Evolutionary conservation across 169 alveolate genomes (phyloP).

Genomic region (Babesia caballi): DNA sequence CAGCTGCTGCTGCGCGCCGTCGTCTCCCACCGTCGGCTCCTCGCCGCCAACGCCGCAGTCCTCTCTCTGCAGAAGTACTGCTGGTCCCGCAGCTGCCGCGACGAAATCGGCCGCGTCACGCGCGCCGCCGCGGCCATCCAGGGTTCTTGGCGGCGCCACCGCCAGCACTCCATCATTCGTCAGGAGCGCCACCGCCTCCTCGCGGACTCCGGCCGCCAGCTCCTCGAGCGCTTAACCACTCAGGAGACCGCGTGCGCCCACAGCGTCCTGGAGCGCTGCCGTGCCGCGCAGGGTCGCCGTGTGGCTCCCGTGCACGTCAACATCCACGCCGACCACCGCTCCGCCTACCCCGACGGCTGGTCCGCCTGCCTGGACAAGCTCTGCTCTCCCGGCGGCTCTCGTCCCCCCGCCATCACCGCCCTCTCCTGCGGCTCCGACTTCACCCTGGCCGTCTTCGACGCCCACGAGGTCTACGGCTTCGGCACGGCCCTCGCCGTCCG

Average conservation of each 20-base stretch:
- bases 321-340: constrained; percentile 39
- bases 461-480: constrained; percentile 17
- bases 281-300: neutral
- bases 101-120: neutral
- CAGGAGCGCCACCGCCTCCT: neutral
- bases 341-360: constrained; percentile 58
- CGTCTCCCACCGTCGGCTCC: constrained; percentile 1
- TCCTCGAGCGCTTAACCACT: constrained; percentile 8
- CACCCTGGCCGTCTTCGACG: constrained; percentile 42
- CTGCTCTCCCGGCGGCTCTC: neutral
- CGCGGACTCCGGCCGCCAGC: neutral
- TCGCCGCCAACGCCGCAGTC: constrained; percentile 14
- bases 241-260: constrained; percentile 25
- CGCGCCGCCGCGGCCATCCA: neutral
- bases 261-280: neutral
- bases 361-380: constrained; percentile 8
- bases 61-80: constrained; percentile 22
- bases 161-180: neutral
- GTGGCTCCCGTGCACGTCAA: constrained; percentile 49
- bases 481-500: constrained; percentile 30
- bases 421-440: constrained; percentile 8
- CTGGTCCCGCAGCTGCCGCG: constrained; percentile 10
- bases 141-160: neutral
- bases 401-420: neutral
- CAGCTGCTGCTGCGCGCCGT: constrained; percentile 5